Conservation (phyloP, 148 eudicot species). For the Rhododendron griersonianum region DNA sequence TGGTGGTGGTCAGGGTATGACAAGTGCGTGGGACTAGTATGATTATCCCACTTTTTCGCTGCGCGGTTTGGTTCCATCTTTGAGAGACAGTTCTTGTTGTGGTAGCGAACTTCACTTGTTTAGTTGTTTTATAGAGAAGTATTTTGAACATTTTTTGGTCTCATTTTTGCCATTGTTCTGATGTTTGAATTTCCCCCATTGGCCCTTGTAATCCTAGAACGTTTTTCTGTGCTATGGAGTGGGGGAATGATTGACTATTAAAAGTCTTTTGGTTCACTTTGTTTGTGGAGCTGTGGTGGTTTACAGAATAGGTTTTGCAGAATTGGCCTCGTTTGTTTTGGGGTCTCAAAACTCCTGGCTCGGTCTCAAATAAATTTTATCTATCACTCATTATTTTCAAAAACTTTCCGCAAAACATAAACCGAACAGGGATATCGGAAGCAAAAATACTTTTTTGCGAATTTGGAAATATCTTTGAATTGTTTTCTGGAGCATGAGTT, state of each 20-base stretch:
- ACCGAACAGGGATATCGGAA: not conserved
- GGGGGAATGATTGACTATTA: not conserved
- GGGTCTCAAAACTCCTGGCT: too few species aligned
- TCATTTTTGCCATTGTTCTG: constrained; percentile 2
- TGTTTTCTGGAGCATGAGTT: not conserved
- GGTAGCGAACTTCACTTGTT: not conserved
- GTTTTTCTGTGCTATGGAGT: not conserved
- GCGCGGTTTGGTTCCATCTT: not conserved
- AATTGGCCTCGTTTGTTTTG: too few species aligned
- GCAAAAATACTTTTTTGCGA: not conserved
- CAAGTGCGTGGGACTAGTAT: constrained; percentile 39
- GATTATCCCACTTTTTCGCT: not conserved
- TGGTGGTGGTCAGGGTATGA: constrained; percentile 26
- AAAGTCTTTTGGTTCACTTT: not conserved
- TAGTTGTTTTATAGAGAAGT: not conserved
- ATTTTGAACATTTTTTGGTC: not conserved
- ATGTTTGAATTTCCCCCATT: not conserved
- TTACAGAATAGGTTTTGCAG: not conserved
- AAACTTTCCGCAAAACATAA: too few species aligned
- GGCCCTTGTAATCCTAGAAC: not conserved
- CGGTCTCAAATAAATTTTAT: too few species aligned
- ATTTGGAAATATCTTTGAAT: not conserved
- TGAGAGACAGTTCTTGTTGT: not conserved
- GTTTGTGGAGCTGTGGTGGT: not conserved
- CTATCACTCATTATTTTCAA: too few species aligned